Evolutionary conservation across 108 stramenopile species (phyloP), one percentile per base, ranked within the genome.

Genomic region (Conticribra weissflogii): DNA sequence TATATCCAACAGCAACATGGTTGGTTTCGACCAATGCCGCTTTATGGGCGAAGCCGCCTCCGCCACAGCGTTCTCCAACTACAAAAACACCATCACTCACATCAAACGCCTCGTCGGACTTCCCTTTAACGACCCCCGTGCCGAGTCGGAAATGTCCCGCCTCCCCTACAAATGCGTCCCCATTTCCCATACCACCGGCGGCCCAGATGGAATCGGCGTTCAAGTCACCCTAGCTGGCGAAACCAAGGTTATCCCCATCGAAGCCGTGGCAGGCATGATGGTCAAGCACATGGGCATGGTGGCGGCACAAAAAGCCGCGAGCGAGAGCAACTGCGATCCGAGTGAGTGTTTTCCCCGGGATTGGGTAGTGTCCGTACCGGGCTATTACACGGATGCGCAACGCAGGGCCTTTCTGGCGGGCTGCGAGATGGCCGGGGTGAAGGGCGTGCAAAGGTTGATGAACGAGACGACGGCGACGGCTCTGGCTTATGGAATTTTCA

Each of bases 401-500:
- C 87, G 97, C 63, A 72, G 93, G 23, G 97, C 93, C 36, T 76
- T 99, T 61, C 69, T 97, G 59, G 83, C 84, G 36, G 98, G 96
- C 4, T 96, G 95, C 67, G 85, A 94, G 61, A 93, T 98, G 52
- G 95, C 90, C 5, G 94, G 94, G 28, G 81, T 99, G 19, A 83
- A 91, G 68, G 83, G 86, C 3, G 87, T 95, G 24, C 93, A 97
- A 70, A 83, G 97, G 21, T 78, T 99, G 49, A 94, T 98, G 84
- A 93, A 98, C 68, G 98, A 99, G 81, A 83, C 72, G 63, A 99
- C 97, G 7, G 97, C 98, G 27, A 88, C 88, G 3, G 98, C 98
- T 23, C 74, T 98, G 32, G 91, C 95, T n/a, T 99, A 96, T 81
- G 98, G 98, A n/a, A 97, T 98, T 75, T 99, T 96, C 93, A 96